Evolutionary conservation across 2,329 filamentous ascomycete genomes (phyloP).

Genomic region (Neofusicoccum umdonicola): DNA sequence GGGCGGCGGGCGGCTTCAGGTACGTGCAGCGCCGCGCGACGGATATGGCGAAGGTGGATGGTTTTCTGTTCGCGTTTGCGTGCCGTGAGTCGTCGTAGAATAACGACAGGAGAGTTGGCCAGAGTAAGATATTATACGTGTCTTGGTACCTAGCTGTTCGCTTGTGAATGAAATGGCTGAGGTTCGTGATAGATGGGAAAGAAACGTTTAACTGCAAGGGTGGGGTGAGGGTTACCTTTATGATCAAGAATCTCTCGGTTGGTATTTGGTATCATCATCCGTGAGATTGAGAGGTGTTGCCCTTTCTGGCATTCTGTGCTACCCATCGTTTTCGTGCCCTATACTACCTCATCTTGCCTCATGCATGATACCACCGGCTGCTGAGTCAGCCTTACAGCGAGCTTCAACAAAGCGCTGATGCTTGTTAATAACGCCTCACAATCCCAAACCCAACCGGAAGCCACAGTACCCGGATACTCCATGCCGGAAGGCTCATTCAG

Average conservation of each 20-base stretch:
- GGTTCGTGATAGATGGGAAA: not conserved
- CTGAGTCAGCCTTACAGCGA: not conserved
- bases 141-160: no score
- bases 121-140: no score
- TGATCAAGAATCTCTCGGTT: not conserved
- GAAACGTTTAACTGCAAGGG: not conserved
- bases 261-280: slow-evolving; percentile 12
- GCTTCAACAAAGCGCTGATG: not conserved
- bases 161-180: not conserved
- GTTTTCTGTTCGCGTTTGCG: slow-evolving; percentile 32
- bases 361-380: no score
- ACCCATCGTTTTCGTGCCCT: not conserved
- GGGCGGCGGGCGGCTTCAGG: slow-evolving; percentile 33
- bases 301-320: not conserved
- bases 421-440: not conserved
- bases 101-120: slow-evolving; percentile 23
- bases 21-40: slow-evolving; percentile 33
- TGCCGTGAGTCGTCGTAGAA: slow-evolving; percentile 35
- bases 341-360: no score
- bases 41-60: slow-evolving; percentile 31
- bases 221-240: not conserved
- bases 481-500: not conserved
- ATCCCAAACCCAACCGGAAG: not conserved
- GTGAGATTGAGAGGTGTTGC: not conserved
- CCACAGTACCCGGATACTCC: not conserved